These are phyloP conservation scores for Fraxinus albicans DNA, from an alignment of 305 asterid genomes.

Conservation along the genomic window DNA sequence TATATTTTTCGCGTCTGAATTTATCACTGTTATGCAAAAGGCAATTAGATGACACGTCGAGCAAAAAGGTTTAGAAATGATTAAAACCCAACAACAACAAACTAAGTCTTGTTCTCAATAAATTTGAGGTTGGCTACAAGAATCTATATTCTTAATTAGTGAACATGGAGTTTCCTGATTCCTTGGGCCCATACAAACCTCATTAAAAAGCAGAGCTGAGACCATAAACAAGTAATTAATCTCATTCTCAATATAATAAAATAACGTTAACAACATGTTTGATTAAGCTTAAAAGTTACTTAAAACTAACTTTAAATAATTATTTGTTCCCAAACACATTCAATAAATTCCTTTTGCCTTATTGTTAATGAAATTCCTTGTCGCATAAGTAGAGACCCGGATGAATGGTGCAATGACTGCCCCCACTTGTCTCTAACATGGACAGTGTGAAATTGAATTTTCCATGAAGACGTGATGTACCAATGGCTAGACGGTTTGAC, in stretches of 20 bases:
- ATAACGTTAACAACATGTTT: not conserved
- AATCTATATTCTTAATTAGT: not conserved
- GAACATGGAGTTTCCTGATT: not conserved
- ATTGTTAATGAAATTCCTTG: not conserved
- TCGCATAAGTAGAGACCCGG: not conserved
- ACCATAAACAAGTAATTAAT: not conserved
- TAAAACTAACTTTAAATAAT: not conserved
- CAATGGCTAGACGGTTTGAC: not conserved
- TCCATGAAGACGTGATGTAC: not conserved
- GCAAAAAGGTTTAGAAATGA: not conserved
- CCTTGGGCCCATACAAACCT: not conserved
- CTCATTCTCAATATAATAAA: not conserved
- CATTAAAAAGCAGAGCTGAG: not conserved
- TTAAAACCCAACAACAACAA: not conserved
- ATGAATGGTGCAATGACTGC: not conserved
- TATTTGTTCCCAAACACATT: not conserved
- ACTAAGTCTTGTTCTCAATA: not conserved
- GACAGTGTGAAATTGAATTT: not conserved
- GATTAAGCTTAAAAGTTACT: not conserved
- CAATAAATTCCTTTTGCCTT: not conserved
- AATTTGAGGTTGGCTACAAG: not conserved
- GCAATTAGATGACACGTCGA: not conserved
- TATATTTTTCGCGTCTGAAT: constrained; percentile 60
- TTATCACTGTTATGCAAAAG: constrained; percentile 46
- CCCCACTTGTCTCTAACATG: not conserved